These are phyloP conservation scores for Cynanchum wilfordii DNA, from an alignment of 257 asterid genomes.

Conservation along the genomic window DNA sequence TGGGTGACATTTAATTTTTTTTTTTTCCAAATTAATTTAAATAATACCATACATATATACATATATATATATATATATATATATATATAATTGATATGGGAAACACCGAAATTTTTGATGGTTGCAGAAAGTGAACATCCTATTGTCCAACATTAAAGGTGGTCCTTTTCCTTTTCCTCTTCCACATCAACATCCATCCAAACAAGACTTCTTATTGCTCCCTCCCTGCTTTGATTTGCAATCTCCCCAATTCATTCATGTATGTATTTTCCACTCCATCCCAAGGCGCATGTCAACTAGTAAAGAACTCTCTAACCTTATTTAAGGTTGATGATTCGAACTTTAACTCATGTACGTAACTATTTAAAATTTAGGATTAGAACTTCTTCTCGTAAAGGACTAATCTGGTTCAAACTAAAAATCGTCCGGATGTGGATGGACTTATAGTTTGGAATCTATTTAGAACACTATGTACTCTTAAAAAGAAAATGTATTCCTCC, in stretches of 20 bases:
- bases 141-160: conserved; percentile 37
- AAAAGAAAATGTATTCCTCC: too few species aligned
- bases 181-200: conserved; percentile 29
- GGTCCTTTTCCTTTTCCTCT: conserved; percentile 26
- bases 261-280: not conserved
- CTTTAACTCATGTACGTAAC: too few species aligned
- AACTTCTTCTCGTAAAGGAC: too few species aligned
- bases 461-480: too few species aligned
- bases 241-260: not conserved
- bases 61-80: too few species aligned
- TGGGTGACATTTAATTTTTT: not conserved
- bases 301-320: too few species aligned
- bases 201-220: not conserved
- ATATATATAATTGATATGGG: conserved; percentile 5
- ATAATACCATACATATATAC: not conserved
- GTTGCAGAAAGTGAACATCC: conserved; percentile 41
- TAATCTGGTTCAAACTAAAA: too few species aligned
- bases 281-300: too few species aligned
- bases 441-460: too few species aligned
- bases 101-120: conserved; percentile 34
- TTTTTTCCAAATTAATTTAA: not conserved
- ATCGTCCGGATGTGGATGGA: too few species aligned
- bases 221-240: not conserved
- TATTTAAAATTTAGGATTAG: too few species aligned
- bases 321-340: too few species aligned